Base-by-base conservation (phyloP, 202 grass and related monocot species). In the Saccharum hybrid region DNA sequence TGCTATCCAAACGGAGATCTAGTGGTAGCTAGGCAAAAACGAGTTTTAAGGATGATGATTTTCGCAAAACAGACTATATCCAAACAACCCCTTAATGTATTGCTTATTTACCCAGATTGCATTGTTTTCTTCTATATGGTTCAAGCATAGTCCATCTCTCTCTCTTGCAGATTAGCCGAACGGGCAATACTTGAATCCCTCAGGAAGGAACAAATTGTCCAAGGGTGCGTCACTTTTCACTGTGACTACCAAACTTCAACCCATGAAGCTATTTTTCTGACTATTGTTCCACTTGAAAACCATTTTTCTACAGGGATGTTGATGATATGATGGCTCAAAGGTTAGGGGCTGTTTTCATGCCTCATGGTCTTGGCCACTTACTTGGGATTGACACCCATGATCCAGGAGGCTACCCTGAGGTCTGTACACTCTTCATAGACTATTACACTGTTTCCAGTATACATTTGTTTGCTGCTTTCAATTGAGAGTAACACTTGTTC, bases 381-480 rank as follows among this genome's bases (percentile, higher is more conserved):
- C 96, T 98, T 87, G 96, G 96, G 74, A 90, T 98, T 81, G 96
- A 98, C 63, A 98, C 96, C 19, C 96, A 95, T 92, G 96, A 98
- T 85, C 92, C 96, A 61, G 96, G 92, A 36, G 96, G 96, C 42
- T 98, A 95, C 92, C 77, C 87, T 63, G 81, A 93, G 96, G 96
- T 98, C 57, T 68, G 2, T 67, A 38, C 30, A 67, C 8, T 66
- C 39, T 81, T 75, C 21, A 81, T 56, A 64, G 10, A 54, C 84
- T 16, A 22, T 79, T 88, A 34, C 69, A 45, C 10, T 19, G 2
- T 76, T 71, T 68, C 72, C 72, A 77, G 22, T 52, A 2, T 54
- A 78, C 40, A 64, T 79, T 76, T 48, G 5, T 66, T 56, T 13
- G 1, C 21, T 89, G 18, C 42, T 81, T 80, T 75, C 8, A 78